phyloP scores from a whole-genome alignment of 2,329 filamentous ascomycete genomes.

The Neurospora sp. region DNA sequence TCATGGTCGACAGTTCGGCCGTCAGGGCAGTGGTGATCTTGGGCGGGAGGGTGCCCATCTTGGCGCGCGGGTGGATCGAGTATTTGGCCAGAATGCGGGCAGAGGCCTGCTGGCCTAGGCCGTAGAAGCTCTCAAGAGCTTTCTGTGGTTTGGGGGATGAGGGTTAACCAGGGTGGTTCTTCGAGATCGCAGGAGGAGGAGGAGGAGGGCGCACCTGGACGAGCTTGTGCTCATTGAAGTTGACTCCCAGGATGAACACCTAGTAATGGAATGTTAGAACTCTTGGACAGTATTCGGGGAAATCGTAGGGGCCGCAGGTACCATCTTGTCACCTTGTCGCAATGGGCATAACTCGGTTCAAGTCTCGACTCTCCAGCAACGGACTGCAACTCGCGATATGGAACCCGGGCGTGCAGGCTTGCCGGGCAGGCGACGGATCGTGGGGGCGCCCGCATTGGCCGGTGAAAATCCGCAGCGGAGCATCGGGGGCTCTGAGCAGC shows the following conservation, averaged over 20 bases:
- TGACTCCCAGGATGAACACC: constrained; percentile 61
- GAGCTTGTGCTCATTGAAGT: constrained; percentile 73
- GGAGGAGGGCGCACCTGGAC: constrained; percentile 54
- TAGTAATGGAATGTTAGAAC: constrained; percentile 4
- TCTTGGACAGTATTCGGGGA: background rate
- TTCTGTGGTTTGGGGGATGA: constrained; percentile 33
- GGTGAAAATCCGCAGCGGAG: background rate
- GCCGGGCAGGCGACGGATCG: background rate
- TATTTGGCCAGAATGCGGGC: constrained; percentile 75
- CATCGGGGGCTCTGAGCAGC: background rate
- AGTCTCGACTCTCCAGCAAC: background rate
- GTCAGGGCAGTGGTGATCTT: constrained; percentile 75
- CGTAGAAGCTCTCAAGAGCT: constrained; percentile 78
- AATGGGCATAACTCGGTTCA: constrained; percentile 7
- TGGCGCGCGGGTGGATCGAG: constrained; percentile 75
- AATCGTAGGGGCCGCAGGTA: background rate
- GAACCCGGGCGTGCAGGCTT: background rate
- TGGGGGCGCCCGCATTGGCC: background rate
- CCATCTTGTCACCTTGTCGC: constrained; percentile 18
- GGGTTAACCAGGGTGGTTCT: constrained; percentile 2
- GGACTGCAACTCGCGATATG: background rate
- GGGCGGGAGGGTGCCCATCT: constrained; percentile 62
- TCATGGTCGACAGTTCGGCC: constrained; percentile 81
- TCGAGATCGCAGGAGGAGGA: constrained; percentile 1
- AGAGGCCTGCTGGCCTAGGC: constrained; percentile 62